Percentiles rank a stretch among this genome's conserved stretches.
phyloP scores from a whole-genome alignment of 805 yeast genomes.

The Hanseniaspora occidentalis region DNA sequence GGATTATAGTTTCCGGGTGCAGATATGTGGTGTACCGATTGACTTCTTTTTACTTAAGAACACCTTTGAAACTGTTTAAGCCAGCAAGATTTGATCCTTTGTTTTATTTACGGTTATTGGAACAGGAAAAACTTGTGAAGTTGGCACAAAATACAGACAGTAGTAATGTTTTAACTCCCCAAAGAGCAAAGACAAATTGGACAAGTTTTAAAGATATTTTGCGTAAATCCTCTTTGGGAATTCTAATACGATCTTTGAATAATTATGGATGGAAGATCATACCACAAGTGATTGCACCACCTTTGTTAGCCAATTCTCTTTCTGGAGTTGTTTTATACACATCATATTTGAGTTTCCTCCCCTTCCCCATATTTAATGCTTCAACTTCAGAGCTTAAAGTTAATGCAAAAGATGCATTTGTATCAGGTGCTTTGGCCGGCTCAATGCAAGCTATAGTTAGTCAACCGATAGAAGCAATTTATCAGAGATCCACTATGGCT shows the following conservation, averaged over 20 bases:
- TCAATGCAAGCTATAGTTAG: constrained; percentile 81
- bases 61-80: constrained; percentile 73
- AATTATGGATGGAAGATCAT: constrained; percentile 78
- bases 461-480: constrained; percentile 87
- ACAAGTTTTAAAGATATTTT: constrained; percentile 21
- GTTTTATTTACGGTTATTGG: constrained; percentile 46
- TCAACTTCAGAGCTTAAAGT: constrained; percentile 12
- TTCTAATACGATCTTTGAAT: constrained; percentile 56
- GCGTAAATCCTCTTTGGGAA: constrained; percentile 72
- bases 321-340: constrained; percentile 81
- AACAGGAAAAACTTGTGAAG: constrained; percentile 27
- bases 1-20: constrained; percentile 75
- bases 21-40: constrained; percentile 70
- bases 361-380: constrained; percentile 17
- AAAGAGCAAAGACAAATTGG: too few species aligned
- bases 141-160: neutral
- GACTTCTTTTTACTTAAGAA: constrained; percentile 64
- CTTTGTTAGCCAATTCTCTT: constrained; percentile 77
- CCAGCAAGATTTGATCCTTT: constrained; percentile 86
- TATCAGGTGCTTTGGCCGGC: constrained; percentile 79
- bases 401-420: constrained; percentile 8
- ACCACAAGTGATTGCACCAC: constrained; percentile 73
- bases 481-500: constrained; percentile 55
- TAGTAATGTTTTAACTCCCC: too few species aligned
- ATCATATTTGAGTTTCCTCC: constrained; percentile 52